These are phyloP conservation scores for Trypanosoma avium DNA, from an alignment of 208 protist genomes.

Conservation along the genomic window DNA sequence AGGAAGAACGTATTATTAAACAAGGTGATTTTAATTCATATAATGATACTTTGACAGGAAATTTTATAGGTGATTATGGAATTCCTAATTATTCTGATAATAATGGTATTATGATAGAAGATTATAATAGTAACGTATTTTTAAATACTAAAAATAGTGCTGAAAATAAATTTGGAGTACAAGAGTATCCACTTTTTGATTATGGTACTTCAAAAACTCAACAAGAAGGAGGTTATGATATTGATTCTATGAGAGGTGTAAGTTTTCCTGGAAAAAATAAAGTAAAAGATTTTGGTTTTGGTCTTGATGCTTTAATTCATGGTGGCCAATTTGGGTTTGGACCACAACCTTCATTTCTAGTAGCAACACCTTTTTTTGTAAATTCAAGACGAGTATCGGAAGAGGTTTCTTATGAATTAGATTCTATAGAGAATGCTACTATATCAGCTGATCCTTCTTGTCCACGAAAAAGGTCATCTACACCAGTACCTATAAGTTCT, in stretches of 20 bases:
- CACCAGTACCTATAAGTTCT: not conserved
- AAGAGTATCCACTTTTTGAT: conserved; percentile 8
- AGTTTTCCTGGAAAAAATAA: not conserved
- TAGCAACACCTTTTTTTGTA: conserved; percentile 9
- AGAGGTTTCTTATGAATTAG: conserved; percentile 15
- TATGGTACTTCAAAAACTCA: not conserved
- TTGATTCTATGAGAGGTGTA: too few relatives aligned
- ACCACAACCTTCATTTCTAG: conserved; percentile 51
- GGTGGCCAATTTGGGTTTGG: conserved; percentile 62
- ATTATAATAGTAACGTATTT: not conserved
- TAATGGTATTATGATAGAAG: not conserved
- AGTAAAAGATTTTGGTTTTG: conserved; percentile 32
- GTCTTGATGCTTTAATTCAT: conserved; percentile 71
- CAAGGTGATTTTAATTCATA: not conserved
- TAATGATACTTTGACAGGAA: not conserved
- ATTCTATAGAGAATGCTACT: conserved; percentile 7
- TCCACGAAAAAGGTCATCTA: conserved; percentile 1
- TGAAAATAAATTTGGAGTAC: not conserved
- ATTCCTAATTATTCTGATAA: not conserved
- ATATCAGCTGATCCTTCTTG: conserved; percentile 10
- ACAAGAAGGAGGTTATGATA: too few relatives aligned
- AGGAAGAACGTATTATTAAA: not conserved
- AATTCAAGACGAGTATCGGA: not conserved
- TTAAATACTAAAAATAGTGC: not conserved
- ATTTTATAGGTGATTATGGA: not conserved